Percentiles rank a stretch among this genome's conserved stretches.
These are phyloP conservation scores for Pyrus betulifolia DNA, from an alignment of 306 rosid genomes.

Conservation along the genomic window DNA sequence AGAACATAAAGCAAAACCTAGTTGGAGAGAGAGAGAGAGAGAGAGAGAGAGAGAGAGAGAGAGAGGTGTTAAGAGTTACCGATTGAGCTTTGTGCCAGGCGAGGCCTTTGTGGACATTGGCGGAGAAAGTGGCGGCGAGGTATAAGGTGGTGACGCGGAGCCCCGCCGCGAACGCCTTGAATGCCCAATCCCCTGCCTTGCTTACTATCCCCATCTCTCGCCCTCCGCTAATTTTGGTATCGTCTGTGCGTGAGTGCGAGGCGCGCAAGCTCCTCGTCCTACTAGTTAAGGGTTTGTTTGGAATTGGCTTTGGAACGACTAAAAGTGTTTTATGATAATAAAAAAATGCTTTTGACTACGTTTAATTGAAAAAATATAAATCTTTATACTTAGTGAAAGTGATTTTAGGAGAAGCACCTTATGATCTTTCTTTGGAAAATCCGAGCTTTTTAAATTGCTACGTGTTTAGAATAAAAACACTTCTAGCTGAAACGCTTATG, in stretches of 20 bases:
- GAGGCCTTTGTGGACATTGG: conserved; percentile 68
- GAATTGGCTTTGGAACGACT: not conserved
- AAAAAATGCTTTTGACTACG: not conserved
- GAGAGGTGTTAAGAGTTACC: conserved; percentile 19
- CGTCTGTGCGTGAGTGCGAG: not conserved
- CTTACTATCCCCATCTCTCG: conserved; percentile 53
- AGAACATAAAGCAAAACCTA: not conserved
- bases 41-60: not conserved
- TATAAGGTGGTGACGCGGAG: conserved; percentile 66
- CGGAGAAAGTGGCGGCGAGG: conserved; percentile 65
- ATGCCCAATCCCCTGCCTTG: conserved; percentile 64
- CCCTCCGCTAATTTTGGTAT: not conserved
- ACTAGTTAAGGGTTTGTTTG: not conserved
- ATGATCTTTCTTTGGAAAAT: not conserved
- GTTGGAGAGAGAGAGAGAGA: not conserved
- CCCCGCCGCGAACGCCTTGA: conserved; percentile 69
- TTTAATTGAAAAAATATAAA: no score
- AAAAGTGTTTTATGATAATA: not conserved
- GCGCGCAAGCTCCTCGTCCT: not conserved
- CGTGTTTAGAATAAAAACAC: not conserved
- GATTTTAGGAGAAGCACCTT: not conserved
- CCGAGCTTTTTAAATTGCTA: not conserved
- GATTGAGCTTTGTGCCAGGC: conserved; percentile 85
- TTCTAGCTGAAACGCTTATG: not conserved
- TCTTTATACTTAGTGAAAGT: no score